These are phyloP conservation scores for Saccharomycopsis microspora DNA, from an alignment of 805 yeast genomes.

Conservation along the genomic window DNA sequence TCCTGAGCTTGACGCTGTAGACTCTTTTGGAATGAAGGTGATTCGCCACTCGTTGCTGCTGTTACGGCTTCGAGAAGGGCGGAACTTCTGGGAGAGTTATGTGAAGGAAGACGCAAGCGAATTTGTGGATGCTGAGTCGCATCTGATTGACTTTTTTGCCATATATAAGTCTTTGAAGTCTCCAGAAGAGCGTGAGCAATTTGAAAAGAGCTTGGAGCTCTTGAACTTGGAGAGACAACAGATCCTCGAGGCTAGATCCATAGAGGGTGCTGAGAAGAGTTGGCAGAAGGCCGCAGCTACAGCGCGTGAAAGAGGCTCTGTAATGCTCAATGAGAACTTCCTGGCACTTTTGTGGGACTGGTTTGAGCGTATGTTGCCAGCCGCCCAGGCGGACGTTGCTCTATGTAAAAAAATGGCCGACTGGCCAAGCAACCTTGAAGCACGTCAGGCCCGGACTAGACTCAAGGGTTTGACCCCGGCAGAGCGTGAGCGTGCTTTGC, in stretches of 20 bases:
- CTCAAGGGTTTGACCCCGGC: neutral
- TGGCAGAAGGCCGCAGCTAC: conserved; percentile 82
- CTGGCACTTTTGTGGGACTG: conserved; percentile 76
- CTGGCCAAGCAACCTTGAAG: neutral
- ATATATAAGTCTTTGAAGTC: conserved; percentile 43
- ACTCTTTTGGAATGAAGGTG: conserved; percentile 66
- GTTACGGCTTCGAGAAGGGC: conserved; percentile 23
- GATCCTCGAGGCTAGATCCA: conserved; percentile 63
- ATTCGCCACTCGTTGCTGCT: conserved; percentile 66
- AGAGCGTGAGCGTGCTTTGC: conserved; percentile 18
- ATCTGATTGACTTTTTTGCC: conserved; percentile 49
- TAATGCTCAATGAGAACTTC: conserved; percentile 40
- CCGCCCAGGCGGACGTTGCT: conserved; percentile 53
- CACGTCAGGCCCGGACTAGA: neutral
- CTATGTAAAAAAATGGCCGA: conserved; percentile 30
- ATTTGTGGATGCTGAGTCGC: conserved; percentile 17
- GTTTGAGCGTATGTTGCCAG: conserved; percentile 65
- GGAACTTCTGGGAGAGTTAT: conserved; percentile 7
- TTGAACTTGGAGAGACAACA: conserved; percentile 71
- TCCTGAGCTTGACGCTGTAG: conserved; percentile 51
- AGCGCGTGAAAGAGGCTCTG: conserved; percentile 44
- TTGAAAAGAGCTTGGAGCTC: conserved; percentile 55
- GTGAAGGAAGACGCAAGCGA: conserved; percentile 9
- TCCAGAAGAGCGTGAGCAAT: conserved; percentile 36
- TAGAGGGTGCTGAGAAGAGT: conserved; percentile 76